A percentile compares a stretch with the other conserved stretches of the same genome.
phyloP scores from a whole-genome alignment of 2,329 filamentous ascomycete genomes.

The Verticillium nonalfalfae region DNA sequence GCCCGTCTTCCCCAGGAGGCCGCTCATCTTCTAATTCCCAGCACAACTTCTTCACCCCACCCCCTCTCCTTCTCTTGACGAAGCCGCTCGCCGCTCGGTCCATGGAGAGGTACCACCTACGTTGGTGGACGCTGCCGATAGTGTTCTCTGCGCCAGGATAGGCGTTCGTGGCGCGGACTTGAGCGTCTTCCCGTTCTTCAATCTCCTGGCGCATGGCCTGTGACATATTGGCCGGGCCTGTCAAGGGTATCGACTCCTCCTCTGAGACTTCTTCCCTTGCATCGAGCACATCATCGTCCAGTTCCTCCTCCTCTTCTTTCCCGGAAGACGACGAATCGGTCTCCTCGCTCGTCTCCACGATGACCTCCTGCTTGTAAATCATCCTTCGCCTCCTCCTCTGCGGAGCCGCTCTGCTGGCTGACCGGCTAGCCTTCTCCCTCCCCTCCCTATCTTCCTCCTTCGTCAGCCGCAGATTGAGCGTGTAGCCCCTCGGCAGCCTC shows the following conservation, averaged over 20 bases:
- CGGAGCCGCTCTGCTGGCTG: neutral
- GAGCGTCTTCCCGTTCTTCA: slow-evolving; percentile 41
- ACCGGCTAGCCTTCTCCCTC: slow-evolving; percentile 14
- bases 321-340: slow-evolving; percentile 15
- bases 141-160: slow-evolving; percentile 60
- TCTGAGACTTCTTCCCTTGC: neutral
- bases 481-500: slow-evolving; percentile 46
- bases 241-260: neutral
- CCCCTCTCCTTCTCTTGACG: slow-evolving; percentile 21
- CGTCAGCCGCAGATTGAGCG: slow-evolving; percentile 46
- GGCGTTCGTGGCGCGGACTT: slow-evolving; percentile 54
- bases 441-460: slow-evolving; percentile 31
- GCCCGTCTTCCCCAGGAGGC: slow-evolving; percentile 6
- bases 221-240: slow-evolving; percentile 17
- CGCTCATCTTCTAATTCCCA: slow-evolving; percentile 6
- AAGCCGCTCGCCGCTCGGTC: slow-evolving; percentile 57
- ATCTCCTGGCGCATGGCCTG: slow-evolving; percentile 30
- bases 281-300: slow-evolving; percentile 11
- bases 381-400: neutral
- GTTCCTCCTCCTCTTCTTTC: neutral
- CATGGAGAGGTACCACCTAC: slow-evolving; percentile 59
- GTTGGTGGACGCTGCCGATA: slow-evolving; percentile 61
- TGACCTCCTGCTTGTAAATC: neutral
- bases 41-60: slow-evolving; percentile 11
- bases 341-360: slow-evolving; percentile 4